Base-by-base conservation (phyloP, 2,329 filamentous ascomycete genomes). In the Hymenoscyphus scutula region DNA sequence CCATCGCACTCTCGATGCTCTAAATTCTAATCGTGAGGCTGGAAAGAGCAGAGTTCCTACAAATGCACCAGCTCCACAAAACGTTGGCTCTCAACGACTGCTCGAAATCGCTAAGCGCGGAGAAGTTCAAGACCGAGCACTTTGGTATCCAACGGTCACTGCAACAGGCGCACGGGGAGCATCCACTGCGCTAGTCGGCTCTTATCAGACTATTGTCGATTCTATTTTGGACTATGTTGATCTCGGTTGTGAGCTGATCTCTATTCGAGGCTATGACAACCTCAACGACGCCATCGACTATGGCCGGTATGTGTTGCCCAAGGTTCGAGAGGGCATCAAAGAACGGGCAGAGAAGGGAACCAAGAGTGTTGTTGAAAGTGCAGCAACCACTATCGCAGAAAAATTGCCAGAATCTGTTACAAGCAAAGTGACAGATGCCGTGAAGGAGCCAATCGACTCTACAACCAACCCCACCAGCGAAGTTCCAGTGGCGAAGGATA, bases 91-190 rank as follows among this genome's bases (percentile, higher is more conserved):
- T 0, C 83, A 86, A 71, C 77, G 84, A 0, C 71, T 87, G 54
- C 77, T 86, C 0, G 83, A 85, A 8, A 86, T 86, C 65, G 84
- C 84, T 30, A 74, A 77, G 55, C 74, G 76, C 2, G 81, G 81
- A 0, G 83, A 86, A 68, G 80, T 86, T 1, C 84, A 86, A 66
- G 84, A 87, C 69, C 81, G 83, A 19, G 83, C 82, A 1, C 73
- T 86, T n/a, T 87, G 84, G 84, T 87, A 86, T 71, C 83, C 84
- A 0, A 86, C 84, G 0, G 84, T 86, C 4, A 85, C 82, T 1
- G 84, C 84, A 1, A 86, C 84, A 0, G 83, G 83, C 69, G 84
- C 84, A 0, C 77, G 82, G 1, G 84, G 84, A 0, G 84, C 84
- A 0, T 84, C 82, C 0, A 87, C 84, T 1, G 84, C 84, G 0